Evolutionary conservation across 169 alveolate species (phyloP), one percentile per base, ranked within the genome.

Genomic region (Neospora caninum): DNA sequence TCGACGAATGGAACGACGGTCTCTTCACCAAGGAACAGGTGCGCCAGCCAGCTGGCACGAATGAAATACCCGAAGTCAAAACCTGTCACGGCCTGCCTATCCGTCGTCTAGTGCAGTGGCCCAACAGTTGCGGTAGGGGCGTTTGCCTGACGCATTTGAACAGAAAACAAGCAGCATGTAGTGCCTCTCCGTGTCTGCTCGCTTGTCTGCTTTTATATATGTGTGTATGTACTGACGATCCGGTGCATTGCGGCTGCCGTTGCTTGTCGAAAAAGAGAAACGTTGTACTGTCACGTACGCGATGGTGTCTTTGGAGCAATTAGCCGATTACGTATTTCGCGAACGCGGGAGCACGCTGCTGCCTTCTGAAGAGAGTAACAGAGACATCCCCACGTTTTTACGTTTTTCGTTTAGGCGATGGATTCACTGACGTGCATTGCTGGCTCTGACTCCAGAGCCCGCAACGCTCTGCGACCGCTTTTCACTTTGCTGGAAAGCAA

Each of bases 1-100:
- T 92, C 18, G 94, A 92, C 43, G 91, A 92, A 42, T 92, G 94
- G 94, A 92, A 92, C 70, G 94, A 84, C n/a, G 94, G 94, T 16
- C 88, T 38, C 25, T 88, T 92, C 39, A 49, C 88, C 18, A 70
- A 89, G 70, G 88, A 89, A 1, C 58, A 89, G 20, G 93, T 67
- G 36, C 16, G 53, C n/a, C 53, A 73, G 18, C 45, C 20, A 18
- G 84, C 13, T 10, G 25, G 39, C 39, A 6, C 45, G 27, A 36
- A 73, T 16, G n/a, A n/a, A n/a, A 27, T 1, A 27, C 4, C 73
- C 20, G 73, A 64, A 27, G 4, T 64, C 20, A 27, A 22, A 27
- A 64, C 34, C 18, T 18, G 7, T 53, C 64, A 53, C n/a, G n/a
- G n/a, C n/a, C n/a, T n/a, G n/a, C n/a, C n/a, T n/a, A n/a, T n/a